Percentiles rank a stretch among this genome's conserved stretches.
Conservation (phyloP, 495 filamentous ascomycete genomes). For the Penicillium riverlandense region DNA sequence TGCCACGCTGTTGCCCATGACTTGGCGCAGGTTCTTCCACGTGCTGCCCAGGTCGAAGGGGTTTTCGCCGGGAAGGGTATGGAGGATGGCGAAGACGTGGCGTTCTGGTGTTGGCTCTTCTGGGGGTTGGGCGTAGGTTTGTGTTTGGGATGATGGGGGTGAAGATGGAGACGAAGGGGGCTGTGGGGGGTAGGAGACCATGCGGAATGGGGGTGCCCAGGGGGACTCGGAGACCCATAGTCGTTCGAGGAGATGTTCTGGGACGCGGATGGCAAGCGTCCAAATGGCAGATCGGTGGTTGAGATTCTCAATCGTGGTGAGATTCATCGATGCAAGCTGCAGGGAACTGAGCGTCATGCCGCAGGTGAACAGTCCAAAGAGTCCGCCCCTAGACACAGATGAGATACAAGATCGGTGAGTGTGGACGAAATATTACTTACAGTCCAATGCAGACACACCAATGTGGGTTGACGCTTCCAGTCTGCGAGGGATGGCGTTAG, state of each 20-base stretch:
- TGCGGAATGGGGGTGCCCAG: constrained; percentile 39
- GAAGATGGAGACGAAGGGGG: constrained; percentile 5
- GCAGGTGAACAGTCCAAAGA: constrained; percentile 70
- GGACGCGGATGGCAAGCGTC: constrained; percentile 70
- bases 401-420: constrained; percentile 7
- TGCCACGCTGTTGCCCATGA: constrained; percentile 61
- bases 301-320: constrained; percentile 78
- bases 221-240: constrained; percentile 22
- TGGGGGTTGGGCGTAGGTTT: constrained; percentile 1
- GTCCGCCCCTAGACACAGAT: constrained; percentile 36
- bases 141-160: not conserved
- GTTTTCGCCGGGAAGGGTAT: constrained; percentile 66
- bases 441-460: constrained; percentile 50
- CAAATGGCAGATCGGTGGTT: constrained; percentile 54
- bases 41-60: constrained; percentile 63
- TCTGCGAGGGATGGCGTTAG: constrained; percentile 15
- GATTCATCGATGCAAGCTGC: constrained; percentile 60
- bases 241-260: constrained; percentile 36
- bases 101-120: constrained; percentile 15
- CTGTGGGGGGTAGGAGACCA: constrained; percentile 37
- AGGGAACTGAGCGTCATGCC: constrained; percentile 67
- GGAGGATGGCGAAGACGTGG: constrained; percentile 69
- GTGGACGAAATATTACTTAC: constrained; percentile 28
- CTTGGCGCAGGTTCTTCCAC: constrained; percentile 60
- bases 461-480: constrained; percentile 36